These are phyloP conservation scores for Licmophora abbreviata DNA, from an alignment of 108 stramenopile genomes.

Conservation along the genomic window DNA sequence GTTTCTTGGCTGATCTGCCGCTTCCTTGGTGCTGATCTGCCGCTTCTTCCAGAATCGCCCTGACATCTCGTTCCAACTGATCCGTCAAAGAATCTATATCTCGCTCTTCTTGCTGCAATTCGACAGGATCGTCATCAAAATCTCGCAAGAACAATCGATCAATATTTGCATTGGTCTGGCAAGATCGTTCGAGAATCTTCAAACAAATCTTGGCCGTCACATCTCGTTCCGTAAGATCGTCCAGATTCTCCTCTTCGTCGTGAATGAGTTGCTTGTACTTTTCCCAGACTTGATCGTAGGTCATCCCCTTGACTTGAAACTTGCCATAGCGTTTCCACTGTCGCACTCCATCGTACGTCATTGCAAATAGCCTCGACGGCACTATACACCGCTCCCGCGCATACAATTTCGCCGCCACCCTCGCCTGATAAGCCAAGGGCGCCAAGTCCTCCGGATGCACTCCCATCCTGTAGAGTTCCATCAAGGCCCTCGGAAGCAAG, in stretches of 20 bases:
- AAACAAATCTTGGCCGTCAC: constrained; percentile 70
- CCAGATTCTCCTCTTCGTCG: constrained; percentile 24
- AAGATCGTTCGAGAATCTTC: constrained; percentile 84
- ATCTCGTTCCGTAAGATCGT: constrained; percentile 65
- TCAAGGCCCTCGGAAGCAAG: constrained; percentile 67
- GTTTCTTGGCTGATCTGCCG: too few relatives aligned
- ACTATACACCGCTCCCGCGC: constrained; percentile 81
- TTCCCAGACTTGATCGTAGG: constrained; percentile 90
- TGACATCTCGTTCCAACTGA: constrained; percentile 38
- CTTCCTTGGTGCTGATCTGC: constrained; percentile 1
- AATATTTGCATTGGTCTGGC: constrained; percentile 75
- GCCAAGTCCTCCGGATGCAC: constrained; percentile 73
- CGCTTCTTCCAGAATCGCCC: constrained; percentile 18
- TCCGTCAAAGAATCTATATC: constrained; percentile 10
- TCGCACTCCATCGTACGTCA: constrained; percentile 86
- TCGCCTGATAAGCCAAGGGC: constrained; percentile 83
- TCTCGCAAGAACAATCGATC: constrained; percentile 50
- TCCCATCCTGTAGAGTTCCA: constrained; percentile 51
- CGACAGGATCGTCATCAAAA: not conserved
- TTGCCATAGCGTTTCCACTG: constrained; percentile 69
- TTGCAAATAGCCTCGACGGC: constrained; percentile 73
- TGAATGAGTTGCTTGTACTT: constrained; percentile 81
- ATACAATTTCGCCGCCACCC: constrained; percentile 89
- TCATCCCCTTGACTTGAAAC: constrained; percentile 78
- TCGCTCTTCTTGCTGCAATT: constrained; percentile 5